Conservation (phyloP, 192 early-diverging fungal species). For the Mortierella claussenii region DNA sequence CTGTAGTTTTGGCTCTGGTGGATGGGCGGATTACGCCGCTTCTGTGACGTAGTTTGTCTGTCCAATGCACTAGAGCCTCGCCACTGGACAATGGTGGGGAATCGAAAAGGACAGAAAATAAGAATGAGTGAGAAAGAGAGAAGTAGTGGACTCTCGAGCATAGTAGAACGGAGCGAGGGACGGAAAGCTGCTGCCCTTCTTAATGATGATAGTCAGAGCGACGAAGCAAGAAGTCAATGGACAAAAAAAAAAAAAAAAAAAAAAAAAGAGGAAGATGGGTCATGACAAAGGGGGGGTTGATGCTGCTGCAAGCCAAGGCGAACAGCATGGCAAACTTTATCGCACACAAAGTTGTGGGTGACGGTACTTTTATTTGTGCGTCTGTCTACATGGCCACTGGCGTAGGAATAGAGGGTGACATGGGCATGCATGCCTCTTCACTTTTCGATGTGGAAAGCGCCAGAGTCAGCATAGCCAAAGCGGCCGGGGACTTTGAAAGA, state of each 20-base stretch:
- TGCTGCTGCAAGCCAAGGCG: background rate
- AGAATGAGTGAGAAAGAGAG: background rate
- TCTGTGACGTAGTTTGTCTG: no score
- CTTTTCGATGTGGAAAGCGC: background rate
- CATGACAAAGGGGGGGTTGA: background rate
- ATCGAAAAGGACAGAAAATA: background rate
- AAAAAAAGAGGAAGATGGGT: background rate
- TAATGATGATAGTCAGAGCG: no score
- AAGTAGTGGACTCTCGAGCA: no score
- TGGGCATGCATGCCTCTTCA: background rate
- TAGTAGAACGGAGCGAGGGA: no score
- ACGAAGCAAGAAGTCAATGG: no score
- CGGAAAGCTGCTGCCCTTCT: no score
- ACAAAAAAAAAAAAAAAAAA: background rate
- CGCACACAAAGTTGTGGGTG: no score
- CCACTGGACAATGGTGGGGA: no score
- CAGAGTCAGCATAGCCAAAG: conserved; percentile 9
- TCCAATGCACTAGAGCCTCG: no score
- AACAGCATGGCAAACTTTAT: no score
- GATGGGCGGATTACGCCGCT: no score
- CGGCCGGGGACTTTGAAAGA: background rate
- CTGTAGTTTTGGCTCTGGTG: no score
- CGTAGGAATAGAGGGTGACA: background rate
- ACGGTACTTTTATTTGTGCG: background rate
- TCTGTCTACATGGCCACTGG: background rate